Evolutionary conservation across 306 rosid species (phyloP).

Genomic region (Cercis canadensis): DNA sequence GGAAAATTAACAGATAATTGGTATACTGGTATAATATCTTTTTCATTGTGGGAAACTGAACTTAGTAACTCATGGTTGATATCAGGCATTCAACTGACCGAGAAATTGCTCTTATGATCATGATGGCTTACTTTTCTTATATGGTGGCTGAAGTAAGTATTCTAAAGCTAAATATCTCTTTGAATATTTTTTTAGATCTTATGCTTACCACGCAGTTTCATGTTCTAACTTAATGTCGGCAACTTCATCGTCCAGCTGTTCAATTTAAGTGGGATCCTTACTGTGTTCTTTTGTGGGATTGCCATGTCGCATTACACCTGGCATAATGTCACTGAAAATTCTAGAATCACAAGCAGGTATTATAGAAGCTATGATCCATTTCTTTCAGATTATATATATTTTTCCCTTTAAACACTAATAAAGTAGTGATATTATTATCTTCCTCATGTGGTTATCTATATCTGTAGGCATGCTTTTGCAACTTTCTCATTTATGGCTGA

Average conservation of each 20-base stretch:
- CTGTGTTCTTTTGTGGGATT: slow-evolving; percentile 74
- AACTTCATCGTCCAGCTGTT: slow-evolving; percentile 49
- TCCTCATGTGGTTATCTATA: slow-evolving; percentile 5
- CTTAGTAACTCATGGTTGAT: slow-evolving; percentile 8
- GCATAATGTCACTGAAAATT: slow-evolving; percentile 55
- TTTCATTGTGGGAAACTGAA: slow-evolving; percentile 10
- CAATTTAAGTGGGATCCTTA: slow-evolving; percentile 60
- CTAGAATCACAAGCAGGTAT: slow-evolving; percentile 63
- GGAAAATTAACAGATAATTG: not conserved
- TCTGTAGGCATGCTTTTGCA: slow-evolving; percentile 66
- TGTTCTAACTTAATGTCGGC: slow-evolving; percentile 26
- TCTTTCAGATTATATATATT: not conserved
- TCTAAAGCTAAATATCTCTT: slow-evolving; percentile 12
- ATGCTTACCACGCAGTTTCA: not conserved
- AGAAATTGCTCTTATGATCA: slow-evolving; percentile 69
- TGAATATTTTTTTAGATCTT: not conserved
- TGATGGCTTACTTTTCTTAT: slow-evolving; percentile 68
- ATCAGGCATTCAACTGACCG: slow-evolving; percentile 65
- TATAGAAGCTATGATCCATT: not conserved
- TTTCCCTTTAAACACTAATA: not conserved
- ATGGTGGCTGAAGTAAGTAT: slow-evolving; percentile 62
- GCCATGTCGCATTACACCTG: slow-evolving; percentile 71
- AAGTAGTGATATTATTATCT: not conserved
- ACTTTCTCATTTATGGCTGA: slow-evolving; percentile 58
- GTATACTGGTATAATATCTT: not conserved